A percentile compares a stretch with the other conserved stretches of the same genome.
phyloP scores from a whole-genome alignment of 2,329 filamentous ascomycete genomes.

The Fusarium circinatum region DNA sequence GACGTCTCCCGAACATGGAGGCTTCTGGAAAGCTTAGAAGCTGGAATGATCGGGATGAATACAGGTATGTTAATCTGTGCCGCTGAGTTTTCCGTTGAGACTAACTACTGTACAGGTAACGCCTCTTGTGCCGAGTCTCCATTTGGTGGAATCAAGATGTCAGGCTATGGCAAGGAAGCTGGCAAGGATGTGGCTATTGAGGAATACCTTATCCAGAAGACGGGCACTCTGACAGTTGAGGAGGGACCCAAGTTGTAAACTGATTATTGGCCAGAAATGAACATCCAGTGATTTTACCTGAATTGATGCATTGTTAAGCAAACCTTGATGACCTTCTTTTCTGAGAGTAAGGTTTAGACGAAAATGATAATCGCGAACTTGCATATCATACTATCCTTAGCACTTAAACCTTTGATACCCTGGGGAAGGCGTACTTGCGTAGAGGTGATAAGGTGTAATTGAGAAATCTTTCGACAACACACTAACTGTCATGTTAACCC shows the following conservation, averaged over 20 bases:
- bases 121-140: slow-evolving; percentile 52
- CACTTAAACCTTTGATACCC: no score
- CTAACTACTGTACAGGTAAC: neutral
- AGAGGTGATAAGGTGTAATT: no score
- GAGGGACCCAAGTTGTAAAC: neutral
- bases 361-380: no score
- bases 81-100: accelerated
- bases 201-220: slow-evolving; percentile 56
- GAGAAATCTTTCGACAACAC: no score
- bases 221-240: slow-evolving; percentile 23
- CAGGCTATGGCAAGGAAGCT: slow-evolving; percentile 39
- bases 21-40: slow-evolving; percentile 21
- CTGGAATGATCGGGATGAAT: slow-evolving; percentile 31
- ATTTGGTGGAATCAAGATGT: slow-evolving; percentile 38
- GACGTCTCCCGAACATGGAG: slow-evolving; percentile 24
- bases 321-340: accelerated
- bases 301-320: neutral
- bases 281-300: no score
- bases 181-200: slow-evolving; percentile 56
- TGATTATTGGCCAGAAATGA: no score
- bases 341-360: no score
- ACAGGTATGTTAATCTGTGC: neutral
- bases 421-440: no score
- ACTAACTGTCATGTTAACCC: no score
- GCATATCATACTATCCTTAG: no score